Conservation (phyloP, 1,284 basidiomycete species). For the Moesziomyces antarcticus region DNA sequence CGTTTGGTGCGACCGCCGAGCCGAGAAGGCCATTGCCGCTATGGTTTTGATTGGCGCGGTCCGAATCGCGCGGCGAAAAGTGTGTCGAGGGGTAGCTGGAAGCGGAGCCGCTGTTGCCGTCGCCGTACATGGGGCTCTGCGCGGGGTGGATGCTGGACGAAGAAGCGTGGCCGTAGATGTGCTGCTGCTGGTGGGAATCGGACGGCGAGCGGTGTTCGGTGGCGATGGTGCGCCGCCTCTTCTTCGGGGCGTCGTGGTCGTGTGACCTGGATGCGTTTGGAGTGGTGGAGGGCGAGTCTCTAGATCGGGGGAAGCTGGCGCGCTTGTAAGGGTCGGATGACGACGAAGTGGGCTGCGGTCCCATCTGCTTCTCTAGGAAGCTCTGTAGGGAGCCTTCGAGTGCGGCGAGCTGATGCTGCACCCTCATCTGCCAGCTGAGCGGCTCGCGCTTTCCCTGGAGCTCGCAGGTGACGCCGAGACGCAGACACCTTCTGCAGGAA, state of each 20-base stretch:
- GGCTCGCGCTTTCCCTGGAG: conserved; percentile 36
- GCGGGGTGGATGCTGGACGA: not conserved
- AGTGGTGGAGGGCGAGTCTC: conserved; percentile 7
- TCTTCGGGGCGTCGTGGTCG: conserved; percentile 6
- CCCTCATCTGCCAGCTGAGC: conserved; percentile 41
- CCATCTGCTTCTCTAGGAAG: conserved; percentile 29
- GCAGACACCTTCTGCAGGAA: conserved; percentile 22
- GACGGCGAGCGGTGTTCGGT: not conserved
- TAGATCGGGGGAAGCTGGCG: conserved; percentile 11
- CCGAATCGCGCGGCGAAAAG: conserved; percentile 21
- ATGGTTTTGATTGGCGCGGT: not conserved
- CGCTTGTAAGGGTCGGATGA: conserved; percentile 4
- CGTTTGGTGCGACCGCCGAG: not conserved
- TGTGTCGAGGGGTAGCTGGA: conserved; percentile 22
- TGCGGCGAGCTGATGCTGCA: conserved; percentile 33
- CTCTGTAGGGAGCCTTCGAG: conserved; percentile 30
- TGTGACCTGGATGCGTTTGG: not conserved
- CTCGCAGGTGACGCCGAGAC: conserved; percentile 31
- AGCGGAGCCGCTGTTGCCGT: conserved; percentile 4
- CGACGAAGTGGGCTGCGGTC: not conserved
- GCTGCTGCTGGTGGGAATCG: not conserved
- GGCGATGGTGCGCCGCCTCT: conserved; percentile 16
- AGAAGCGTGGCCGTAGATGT: conserved; percentile 3
- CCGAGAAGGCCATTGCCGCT: conserved; percentile 7
- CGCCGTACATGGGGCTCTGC: conserved; percentile 19